These are phyloP conservation scores for Croton setiger DNA, from an alignment of 441 rosid genomes.

Conservation along the genomic window DNA sequence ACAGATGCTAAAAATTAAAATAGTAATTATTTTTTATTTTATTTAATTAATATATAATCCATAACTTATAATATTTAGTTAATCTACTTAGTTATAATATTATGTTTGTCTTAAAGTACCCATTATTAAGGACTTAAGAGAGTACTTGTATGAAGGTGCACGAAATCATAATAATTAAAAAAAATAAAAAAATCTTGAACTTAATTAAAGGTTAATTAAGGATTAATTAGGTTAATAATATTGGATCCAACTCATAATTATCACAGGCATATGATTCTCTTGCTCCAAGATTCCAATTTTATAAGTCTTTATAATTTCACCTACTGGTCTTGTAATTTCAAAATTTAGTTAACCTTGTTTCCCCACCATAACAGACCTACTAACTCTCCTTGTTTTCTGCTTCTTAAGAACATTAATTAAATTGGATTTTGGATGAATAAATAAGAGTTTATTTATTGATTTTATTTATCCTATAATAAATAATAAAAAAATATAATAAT, in stretches of 20 bases:
- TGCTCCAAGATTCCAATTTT: constrained; percentile 12
- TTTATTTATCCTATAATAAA: too few relatives aligned
- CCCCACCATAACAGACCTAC: constrained; percentile 35
- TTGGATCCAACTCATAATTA: constrained; percentile 21
- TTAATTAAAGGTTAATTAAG: constrained; percentile 21
- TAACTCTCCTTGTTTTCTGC: constrained; percentile 24
- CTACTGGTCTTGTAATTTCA: constrained; percentile 43
- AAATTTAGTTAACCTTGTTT: constrained; percentile 33
- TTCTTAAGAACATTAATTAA: too few relatives aligned
- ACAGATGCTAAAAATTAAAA: constrained; percentile 18
- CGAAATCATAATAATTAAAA: constrained; percentile 14
- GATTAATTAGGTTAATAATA: constrained; percentile 10
- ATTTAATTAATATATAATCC: neutral
- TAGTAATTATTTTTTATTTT: constrained; percentile 14
- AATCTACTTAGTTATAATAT: constrained; percentile 1
- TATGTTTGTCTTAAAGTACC: neutral
- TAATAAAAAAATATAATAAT: too few relatives aligned
- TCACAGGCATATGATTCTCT: constrained; percentile 15
- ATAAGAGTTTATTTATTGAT: too few relatives aligned
- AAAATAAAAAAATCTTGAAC: neutral
- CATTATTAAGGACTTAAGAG: neutral
- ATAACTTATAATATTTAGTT: constrained; percentile 2
- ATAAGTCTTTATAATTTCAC: constrained; percentile 27
- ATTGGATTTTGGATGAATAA: too few relatives aligned
- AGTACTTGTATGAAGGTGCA: constrained; percentile 21